A percentile compares a stretch with the other conserved stretches of the same genome.
These are phyloP conservation scores for Sphaerulina populicola DNA, from an alignment of 2,329 filamentous ascomycete genomes.

Conservation along the genomic window DNA sequence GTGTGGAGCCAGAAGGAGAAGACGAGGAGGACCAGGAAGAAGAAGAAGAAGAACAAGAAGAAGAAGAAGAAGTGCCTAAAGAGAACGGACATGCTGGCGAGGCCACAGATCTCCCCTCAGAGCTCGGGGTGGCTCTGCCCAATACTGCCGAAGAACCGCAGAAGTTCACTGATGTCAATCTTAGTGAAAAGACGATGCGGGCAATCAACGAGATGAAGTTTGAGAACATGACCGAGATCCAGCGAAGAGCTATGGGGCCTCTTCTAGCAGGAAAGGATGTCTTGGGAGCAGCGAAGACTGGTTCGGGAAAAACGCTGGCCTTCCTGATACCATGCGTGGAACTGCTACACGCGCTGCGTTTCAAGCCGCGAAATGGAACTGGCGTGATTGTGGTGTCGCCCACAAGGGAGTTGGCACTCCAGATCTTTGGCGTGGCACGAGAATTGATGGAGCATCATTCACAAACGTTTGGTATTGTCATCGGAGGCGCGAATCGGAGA, in stretches of 20 bases:
- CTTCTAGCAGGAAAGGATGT: slow-evolving; percentile 84
- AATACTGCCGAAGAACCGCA: slow-evolving; percentile 54
- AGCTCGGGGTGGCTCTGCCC: slow-evolving; percentile 50
- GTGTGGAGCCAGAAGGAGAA: slow-evolving; percentile 29
- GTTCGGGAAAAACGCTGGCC: slow-evolving; percentile 88
- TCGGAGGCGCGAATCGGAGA: slow-evolving; percentile 82
- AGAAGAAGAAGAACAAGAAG: slow-evolving; percentile 22
- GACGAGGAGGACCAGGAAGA: slow-evolving; percentile 26
- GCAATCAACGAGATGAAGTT: slow-evolving; percentile 90
- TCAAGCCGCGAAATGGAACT: slow-evolving; percentile 88
- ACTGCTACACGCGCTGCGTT: slow-evolving; percentile 79
- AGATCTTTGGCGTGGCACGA: slow-evolving; percentile 90
- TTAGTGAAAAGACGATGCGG: slow-evolving; percentile 81
- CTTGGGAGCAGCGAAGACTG: slow-evolving; percentile 90
- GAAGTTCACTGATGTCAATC: slow-evolving; percentile 70
- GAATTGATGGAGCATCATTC: slow-evolving; percentile 90
- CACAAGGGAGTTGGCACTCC: slow-evolving; percentile 84
- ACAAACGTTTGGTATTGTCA: slow-evolving; percentile 92
- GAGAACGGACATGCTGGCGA: slow-evolving; percentile 30
- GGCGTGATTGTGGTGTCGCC: slow-evolving; percentile 89
- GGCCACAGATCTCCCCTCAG: slow-evolving; percentile 46
- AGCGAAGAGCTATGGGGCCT: slow-evolving; percentile 77
- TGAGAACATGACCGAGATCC: slow-evolving; percentile 91
- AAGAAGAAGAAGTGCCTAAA: background rate
- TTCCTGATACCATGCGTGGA: slow-evolving; percentile 93